Conservation (phyloP, 1,284 basidiomycete genomes). For the Ceratobasidium sp. region DNA sequence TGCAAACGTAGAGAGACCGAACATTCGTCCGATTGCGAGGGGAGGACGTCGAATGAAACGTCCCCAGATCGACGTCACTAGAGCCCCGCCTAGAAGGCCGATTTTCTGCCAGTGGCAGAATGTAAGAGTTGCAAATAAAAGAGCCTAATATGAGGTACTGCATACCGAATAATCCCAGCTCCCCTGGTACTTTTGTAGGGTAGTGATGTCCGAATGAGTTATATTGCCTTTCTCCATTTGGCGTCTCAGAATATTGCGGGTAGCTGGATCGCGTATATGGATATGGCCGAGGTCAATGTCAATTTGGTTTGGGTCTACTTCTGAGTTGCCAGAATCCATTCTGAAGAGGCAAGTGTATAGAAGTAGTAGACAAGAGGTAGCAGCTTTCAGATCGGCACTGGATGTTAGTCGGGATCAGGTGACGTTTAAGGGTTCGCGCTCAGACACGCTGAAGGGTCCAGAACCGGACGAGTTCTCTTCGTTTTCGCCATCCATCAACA, state of each 20-base stretch:
- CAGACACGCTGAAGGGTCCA: constrained; percentile 21
- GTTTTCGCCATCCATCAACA: constrained; percentile 7
- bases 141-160: constrained; percentile 63
- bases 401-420: constrained; percentile 19
- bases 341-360: constrained; percentile 44
- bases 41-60: constrained; percentile 50
- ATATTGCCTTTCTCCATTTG: constrained; percentile 67
- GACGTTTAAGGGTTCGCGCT: constrained; percentile 8
- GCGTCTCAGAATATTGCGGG: constrained; percentile 63
- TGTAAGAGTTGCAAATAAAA: constrained; percentile 53
- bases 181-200: constrained; percentile 15
- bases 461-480: constrained; percentile 18
- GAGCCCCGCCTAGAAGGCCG: constrained; percentile 51
- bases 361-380: constrained; percentile 43
- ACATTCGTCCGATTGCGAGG: constrained; percentile 50
- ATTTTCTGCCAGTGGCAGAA: constrained; percentile 47
- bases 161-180: constrained; percentile 49
- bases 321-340: constrained; percentile 46
- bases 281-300: constrained; percentile 58
- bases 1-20: constrained; percentile 38
- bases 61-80: constrained; percentile 51
- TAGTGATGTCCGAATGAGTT: constrained; percentile 62
- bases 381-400: not conserved
- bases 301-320: constrained; percentile 42
- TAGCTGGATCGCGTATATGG: constrained; percentile 53